Evolutionary conservation across 2,329 filamentous ascomycete species (phyloP).

Genomic region (Colletotrichum sp.): DNA sequence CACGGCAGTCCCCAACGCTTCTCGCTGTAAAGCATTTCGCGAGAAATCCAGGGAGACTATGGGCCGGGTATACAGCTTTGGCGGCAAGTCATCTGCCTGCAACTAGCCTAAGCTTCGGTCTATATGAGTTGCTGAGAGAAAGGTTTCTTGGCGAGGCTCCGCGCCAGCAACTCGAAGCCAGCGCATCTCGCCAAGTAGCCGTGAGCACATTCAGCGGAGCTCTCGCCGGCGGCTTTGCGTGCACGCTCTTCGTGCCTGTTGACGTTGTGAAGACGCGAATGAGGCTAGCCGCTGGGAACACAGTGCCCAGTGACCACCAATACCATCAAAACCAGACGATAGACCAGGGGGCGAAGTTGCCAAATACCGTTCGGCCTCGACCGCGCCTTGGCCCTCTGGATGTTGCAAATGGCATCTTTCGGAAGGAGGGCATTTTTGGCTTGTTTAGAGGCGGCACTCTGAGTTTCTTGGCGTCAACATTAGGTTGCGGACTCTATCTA

Average conservation of each 20-base stretch:
- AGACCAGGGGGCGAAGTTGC: neutral
- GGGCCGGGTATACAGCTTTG: slow-evolving; percentile 1
- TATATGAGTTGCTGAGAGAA: neutral
- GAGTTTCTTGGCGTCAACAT: neutral
- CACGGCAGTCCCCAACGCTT: neutral
- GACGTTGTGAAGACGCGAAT: slow-evolving; percentile 26
- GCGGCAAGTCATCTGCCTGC: neutral
- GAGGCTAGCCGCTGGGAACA: slow-evolving; percentile 18
- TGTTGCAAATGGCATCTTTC: neutral
- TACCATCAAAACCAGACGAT: neutral
- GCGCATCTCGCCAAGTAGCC: neutral
- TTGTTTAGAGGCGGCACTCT: neutral
- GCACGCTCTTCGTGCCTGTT: slow-evolving; percentile 22
- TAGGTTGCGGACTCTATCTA: neutral
- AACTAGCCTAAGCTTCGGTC: neutral
- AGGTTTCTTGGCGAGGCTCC: neutral
- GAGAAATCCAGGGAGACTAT: neutral
- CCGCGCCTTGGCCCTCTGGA: neutral
- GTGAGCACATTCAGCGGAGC: slow-evolving; percentile 8
- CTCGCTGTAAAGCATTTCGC: neutral
- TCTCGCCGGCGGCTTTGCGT: slow-evolving; percentile 6
- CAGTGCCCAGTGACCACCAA: too few species aligned
- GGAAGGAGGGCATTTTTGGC: neutral
- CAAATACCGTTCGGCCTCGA: neutral
- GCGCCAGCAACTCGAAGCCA: neutral